Conservation (phyloP, 176 grass and related monocot genomes). For the Zoysia pacifica region DNA sequence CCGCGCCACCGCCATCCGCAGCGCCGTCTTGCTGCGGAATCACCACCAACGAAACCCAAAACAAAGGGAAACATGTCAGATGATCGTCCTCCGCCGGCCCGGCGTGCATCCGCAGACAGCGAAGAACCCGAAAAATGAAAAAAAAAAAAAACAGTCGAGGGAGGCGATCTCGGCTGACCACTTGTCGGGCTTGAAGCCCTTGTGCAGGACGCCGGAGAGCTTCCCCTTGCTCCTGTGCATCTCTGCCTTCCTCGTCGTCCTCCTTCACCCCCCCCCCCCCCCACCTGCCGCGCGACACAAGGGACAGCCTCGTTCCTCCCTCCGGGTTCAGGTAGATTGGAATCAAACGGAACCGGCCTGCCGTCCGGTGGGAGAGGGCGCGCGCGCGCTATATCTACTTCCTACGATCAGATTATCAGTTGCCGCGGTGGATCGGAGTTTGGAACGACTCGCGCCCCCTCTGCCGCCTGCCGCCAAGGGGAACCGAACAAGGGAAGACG, state of each 20-base stretch:
- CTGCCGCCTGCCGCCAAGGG: conserved; percentile 36
- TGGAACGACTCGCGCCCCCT: conserved; percentile 13
- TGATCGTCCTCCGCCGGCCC: not conserved
- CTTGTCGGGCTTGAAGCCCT: conserved; percentile 93
- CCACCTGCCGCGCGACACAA: not conserved
- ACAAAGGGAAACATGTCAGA: conserved; percentile 1
- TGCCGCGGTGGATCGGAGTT: conserved; percentile 20
- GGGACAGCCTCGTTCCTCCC: not conserved
- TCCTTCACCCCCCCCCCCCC: not conserved
- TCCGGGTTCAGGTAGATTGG: conserved; percentile 25
- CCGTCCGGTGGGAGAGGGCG: not conserved
- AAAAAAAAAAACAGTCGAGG: not conserved
- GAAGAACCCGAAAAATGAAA: not conserved
- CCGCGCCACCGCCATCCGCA: conserved; percentile 81
- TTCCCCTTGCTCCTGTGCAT: conserved; percentile 59
- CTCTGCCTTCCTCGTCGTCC: not conserved
- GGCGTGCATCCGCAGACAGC: not conserved
- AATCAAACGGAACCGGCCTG: not conserved
- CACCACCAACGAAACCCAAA: not conserved
- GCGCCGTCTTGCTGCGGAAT: conserved; percentile 71
- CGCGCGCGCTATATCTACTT: not conserved
- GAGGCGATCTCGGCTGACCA: conserved; percentile 56
- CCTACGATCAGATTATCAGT: not conserved
- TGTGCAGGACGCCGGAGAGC: conserved; percentile 76
- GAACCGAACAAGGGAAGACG: conserved; percentile 1